Base-by-base conservation (phyloP, 2,329 filamentous ascomycete genomes). In the Hymenoscyphus infarciens region DNA sequence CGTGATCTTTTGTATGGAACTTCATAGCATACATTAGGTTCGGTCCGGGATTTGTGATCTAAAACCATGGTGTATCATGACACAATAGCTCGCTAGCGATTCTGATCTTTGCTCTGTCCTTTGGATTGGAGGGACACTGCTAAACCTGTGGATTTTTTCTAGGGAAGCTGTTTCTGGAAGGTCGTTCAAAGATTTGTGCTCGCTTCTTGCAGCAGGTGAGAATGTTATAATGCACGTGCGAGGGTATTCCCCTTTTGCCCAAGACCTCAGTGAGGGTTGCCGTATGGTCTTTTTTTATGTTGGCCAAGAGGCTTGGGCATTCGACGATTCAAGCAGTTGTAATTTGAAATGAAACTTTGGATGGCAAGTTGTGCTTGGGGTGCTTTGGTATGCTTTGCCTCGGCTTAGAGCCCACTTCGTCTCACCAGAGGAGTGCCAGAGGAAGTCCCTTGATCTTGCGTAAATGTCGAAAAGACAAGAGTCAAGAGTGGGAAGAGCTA, bases 231-330 rank as follows among this genome's bases (percentile, higher is more conserved):
- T 49, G 42, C 42, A 49, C 42, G 42, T 49, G 42, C 42, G n/a
- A 22, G 7, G 19, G 19, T 22, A 49, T 22, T n/a, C n/a, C n/a
- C n/a, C n/a, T n/a, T n/a, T n/a, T n/a, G 42, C 42, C 42, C 42
- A 49, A 49, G 42, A 49, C 42, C 42, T 49, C 42, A 22, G 42
- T 49, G 42, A 49, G 19, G n/a, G 42, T 49, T 49, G 42, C 42
- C 7, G 42, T 49, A 49, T 49, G 42, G 15, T n/a, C 39, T 42
- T 42, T 42, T 42, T n/a, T 42, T 5, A 49, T 49, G n/a, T 22
- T 49, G 42, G 42, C 42, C n/a, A 49, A 49, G 42, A 22, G 10
- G 42, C 10, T 35, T 10, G 11, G 42, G n/a, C 19, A 49, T 22
- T 49, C 2, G 5, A 22, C 16, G 5, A 22, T 49, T 22, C n/a